Conservation (phyloP, 1,284 basidiomycete genomes). For the Cutaneotrichosporon sp. region DNA sequence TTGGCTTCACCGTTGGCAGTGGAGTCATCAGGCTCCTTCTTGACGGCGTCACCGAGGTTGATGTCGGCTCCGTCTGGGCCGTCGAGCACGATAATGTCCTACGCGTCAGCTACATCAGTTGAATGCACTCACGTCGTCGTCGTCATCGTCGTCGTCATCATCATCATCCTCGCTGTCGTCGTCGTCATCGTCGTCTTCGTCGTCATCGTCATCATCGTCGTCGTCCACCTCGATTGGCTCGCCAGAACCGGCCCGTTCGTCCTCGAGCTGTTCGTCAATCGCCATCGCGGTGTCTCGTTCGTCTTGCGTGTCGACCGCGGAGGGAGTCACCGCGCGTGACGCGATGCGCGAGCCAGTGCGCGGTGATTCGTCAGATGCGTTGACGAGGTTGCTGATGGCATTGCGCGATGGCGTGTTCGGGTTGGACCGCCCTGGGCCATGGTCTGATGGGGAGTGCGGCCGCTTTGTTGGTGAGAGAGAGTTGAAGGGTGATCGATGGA, state of each 20-base stretch:
- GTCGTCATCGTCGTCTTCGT: conserved; percentile 30
- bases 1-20: conserved; percentile 9
- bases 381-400: conserved; percentile 16
- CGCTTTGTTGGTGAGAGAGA: conserved; percentile 13
- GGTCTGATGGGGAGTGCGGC: not conserved
- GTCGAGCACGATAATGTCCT: conserved; percentile 25
- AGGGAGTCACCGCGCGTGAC: conserved; percentile 10
- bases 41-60: conserved; percentile 15
- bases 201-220: conserved; percentile 29
- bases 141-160: conserved; percentile 28
- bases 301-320: conserved; percentile 17
- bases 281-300: conserved; percentile 25
- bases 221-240: conserved; percentile 63
- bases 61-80: conserved; percentile 21
- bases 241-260: not conserved
- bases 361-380: conserved; percentile 17
- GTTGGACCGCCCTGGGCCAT: not conserved
- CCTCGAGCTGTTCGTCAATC: conserved; percentile 15
- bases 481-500: conserved; percentile 12
- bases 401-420: conserved; percentile 19
- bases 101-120: not conserved
- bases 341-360: not conserved
- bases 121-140: conserved; percentile 24
- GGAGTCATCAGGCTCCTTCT: conserved; percentile 19
- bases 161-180: conserved; percentile 29